A percentile compares a stretch with the other conserved stretches of the same genome.
phyloP scores from a whole-genome alignment of 2,329 filamentous ascomycete species.

The Fusarium nelsonii region DNA sequence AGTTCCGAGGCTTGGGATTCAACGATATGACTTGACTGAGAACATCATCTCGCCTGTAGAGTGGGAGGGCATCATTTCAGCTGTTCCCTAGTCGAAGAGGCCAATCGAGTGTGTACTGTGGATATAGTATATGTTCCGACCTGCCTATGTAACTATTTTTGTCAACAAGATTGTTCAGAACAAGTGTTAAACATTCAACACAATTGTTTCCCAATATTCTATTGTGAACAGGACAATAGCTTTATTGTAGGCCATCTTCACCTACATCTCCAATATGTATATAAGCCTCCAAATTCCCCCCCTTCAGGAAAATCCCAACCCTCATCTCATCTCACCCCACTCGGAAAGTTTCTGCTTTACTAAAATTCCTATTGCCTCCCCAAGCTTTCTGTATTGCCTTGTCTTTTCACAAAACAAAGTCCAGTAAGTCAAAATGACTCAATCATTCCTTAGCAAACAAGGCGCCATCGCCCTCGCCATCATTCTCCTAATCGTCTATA shows the following conservation, averaged over 20 bases:
- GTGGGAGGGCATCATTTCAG: not conserved
- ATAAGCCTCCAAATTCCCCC: not conserved
- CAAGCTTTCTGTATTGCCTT: not conserved
- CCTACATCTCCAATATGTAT: not conserved
- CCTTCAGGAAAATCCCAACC: not conserved
- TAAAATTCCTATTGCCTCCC: not conserved
- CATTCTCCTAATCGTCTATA: not conserved
- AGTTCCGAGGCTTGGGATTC: not conserved
- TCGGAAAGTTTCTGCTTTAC: not conserved
- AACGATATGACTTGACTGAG: not conserved
- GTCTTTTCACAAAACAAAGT: no score
- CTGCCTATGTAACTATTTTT: not conserved
- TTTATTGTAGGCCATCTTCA: not conserved
- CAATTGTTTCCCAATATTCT: not conserved
- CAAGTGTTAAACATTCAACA: not conserved
- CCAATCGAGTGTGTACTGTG: not conserved
- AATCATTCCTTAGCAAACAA: not conserved
- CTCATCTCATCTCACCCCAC: not conserved
- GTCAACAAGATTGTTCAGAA: not conserved
- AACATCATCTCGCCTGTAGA: not conserved
- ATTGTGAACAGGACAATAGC: not conserved
- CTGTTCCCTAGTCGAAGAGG: not conserved
- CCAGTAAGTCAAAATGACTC: no score
- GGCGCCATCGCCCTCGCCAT: not conserved
- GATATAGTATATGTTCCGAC: not conserved